A percentile compares a stretch with the other conserved stretches of the same genome.
phyloP scores from a whole-genome alignment of 169 alveolate genomes.

The Cyclospora cayetanensis region DNA sequence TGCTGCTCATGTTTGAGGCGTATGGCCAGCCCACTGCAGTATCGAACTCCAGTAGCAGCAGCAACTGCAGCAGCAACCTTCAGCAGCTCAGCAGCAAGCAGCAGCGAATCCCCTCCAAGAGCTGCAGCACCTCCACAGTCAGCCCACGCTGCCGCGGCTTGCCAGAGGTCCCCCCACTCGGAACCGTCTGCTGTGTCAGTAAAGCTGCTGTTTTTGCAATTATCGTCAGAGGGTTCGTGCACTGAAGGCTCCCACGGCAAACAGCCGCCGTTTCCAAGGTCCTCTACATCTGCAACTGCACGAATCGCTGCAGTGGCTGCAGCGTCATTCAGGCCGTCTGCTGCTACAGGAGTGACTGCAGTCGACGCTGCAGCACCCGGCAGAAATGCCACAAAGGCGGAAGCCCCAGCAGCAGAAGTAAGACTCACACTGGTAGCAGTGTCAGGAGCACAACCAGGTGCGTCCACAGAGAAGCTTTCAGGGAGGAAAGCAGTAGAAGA shows the following conservation, averaged over 20 bases:
- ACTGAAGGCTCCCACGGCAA: not conserved
- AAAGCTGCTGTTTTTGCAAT: not conserved
- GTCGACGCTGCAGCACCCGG: not conserved
- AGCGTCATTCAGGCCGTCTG: not conserved
- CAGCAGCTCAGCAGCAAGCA: slow-evolving; percentile 46
- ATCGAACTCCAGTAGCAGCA: not conserved
- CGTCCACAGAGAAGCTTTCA: too few relatives aligned
- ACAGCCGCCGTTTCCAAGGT: not conserved
- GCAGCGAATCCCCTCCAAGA: not conserved
- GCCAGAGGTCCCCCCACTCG: not conserved
- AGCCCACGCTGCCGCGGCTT: not conserved
- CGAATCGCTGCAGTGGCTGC: slow-evolving; percentile 1
- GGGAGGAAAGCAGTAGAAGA: too few relatives aligned
- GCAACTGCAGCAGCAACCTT: slow-evolving; percentile 29
- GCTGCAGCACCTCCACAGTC: not conserved
- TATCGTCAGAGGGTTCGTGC: not conserved
- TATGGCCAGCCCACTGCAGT: not conserved
- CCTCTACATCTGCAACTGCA: not conserved
- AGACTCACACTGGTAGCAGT: not conserved
- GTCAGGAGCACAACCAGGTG: not conserved
- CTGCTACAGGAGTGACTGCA: not conserved
- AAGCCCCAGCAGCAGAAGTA: too few relatives aligned
- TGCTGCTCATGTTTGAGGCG: not conserved
- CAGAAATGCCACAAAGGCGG: not conserved
- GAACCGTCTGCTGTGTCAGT: not conserved